Evolutionary conservation across 2,329 filamentous ascomycete species (phyloP).

Genomic region (Colletotrichum melonis): DNA sequence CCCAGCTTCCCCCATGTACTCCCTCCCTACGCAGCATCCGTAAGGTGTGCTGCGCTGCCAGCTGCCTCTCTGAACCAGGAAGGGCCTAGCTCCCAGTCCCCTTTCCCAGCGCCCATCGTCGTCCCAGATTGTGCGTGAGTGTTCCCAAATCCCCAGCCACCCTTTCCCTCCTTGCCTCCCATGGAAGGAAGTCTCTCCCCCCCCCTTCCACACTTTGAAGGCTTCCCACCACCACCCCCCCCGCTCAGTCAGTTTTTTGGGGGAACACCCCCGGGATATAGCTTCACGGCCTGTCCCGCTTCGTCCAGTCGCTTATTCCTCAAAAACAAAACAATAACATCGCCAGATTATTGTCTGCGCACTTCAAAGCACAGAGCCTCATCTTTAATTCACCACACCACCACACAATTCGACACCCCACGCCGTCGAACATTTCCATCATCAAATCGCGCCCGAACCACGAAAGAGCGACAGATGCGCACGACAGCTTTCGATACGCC

Average conservation of each 20-base stretch:
- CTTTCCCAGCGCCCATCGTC: conserved; percentile 9
- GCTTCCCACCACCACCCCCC: conserved; percentile 1
- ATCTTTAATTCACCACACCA: background rate
- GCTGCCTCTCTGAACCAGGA: background rate
- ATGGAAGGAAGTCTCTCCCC: too few relatives aligned
- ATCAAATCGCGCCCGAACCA: background rate
- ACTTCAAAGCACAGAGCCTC: conserved; percentile 18
- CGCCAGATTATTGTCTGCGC: conserved; percentile 13
- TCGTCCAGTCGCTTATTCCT: conserved; percentile 11
- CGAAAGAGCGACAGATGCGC: conserved; percentile 27
- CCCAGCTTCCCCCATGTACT: too few relatives aligned
- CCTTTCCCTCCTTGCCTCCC: conserved; percentile 7
- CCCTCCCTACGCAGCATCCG: too few relatives aligned
- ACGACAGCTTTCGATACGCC: conserved; percentile 21
- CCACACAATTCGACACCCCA: background rate
- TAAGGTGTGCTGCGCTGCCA: background rate
- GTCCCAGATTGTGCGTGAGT: background rate
- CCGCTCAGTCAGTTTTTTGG: conserved; percentile 22
- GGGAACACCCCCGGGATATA: conserved; percentile 29
- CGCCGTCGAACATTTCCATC: background rate
- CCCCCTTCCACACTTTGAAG: background rate
- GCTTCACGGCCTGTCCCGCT: conserved; percentile 36
- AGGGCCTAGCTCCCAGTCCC: background rate
- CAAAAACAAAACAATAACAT: conserved; percentile 39
- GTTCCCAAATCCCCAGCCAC: conserved; percentile 8